These are phyloP conservation scores for Heliocybe sulcata DNA, from an alignment of 1,284 basidiomycete genomes.

Conservation along the genomic window DNA sequence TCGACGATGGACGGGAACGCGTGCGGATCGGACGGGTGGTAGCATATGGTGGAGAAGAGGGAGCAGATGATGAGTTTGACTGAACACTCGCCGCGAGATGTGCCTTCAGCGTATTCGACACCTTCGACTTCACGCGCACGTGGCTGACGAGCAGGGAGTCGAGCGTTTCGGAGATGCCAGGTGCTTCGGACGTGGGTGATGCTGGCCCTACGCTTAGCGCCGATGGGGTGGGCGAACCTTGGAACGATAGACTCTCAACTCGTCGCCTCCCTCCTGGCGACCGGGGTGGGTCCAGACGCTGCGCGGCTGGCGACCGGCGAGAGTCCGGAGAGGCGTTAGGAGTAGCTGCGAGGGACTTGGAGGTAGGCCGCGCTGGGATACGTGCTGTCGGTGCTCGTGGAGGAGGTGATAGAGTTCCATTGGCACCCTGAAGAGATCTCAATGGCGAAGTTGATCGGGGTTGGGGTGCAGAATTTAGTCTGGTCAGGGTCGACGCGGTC, in stretches of 20 bases:
- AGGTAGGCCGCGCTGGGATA: constrained; percentile 16
- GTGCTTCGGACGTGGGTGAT: constrained; percentile 9
- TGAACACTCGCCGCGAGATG: constrained; percentile 17
- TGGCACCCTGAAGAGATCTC: constrained; percentile 22
- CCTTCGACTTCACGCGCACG: constrained; percentile 48
- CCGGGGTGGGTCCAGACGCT: not conserved
- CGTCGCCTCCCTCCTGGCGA: not conserved
- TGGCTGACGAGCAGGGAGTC: constrained; percentile 16
- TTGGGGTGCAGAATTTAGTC: constrained; percentile 11
- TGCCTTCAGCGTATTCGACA: constrained; percentile 37
- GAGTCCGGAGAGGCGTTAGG: constrained; percentile 7
- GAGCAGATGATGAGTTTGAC: constrained; percentile 8
- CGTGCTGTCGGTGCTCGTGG: constrained; percentile 8
- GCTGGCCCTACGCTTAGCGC: not conserved
- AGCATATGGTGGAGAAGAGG: constrained; percentile 22
- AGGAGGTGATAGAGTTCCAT: constrained; percentile 10
- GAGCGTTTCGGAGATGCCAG: constrained; percentile 5
- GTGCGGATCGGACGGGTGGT: constrained; percentile 23
- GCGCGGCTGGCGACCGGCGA: not conserved
- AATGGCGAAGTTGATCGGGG: constrained; percentile 35
- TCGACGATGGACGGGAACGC: constrained; percentile 28
- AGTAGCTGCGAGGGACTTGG: constrained; percentile 17
- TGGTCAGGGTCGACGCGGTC: constrained; percentile 12
- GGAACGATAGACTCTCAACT: not conserved
- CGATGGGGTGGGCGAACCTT: not conserved